These are phyloP conservation scores for Cladosporium sphaerospermum DNA, from an alignment of 2,329 filamentous ascomycete species.

Conservation along the genomic window DNA sequence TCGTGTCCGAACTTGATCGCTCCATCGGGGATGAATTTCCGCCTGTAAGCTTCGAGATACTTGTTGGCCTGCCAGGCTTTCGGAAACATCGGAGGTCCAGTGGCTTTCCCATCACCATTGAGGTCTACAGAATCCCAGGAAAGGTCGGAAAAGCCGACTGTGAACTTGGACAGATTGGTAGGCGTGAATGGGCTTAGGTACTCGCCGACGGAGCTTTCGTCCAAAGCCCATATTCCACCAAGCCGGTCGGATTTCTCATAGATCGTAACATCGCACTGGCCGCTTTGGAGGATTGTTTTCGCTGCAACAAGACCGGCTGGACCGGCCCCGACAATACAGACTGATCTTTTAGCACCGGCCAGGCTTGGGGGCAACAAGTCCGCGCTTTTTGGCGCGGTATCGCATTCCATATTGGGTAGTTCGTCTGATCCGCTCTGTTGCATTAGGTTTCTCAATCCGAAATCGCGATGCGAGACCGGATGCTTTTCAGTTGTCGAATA, in stretches of 20 bases:
- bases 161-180: constrained; percentile 71
- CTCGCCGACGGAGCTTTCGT: constrained; percentile 36
- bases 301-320: constrained; percentile 41
- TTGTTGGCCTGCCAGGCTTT: constrained; percentile 69
- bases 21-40: constrained; percentile 49
- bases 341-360: constrained; percentile 12
- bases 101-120: background rate
- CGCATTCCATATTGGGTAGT: too few relatives aligned
- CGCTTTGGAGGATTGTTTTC: constrained; percentile 61
- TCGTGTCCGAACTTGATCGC: constrained; percentile 41
- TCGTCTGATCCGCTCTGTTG: too few relatives aligned
- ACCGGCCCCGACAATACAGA: constrained; percentile 40
- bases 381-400: too few relatives aligned
- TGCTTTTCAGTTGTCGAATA: too few relatives aligned
- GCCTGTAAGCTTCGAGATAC: constrained; percentile 62
- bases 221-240: constrained; percentile 69
- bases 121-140: constrained; percentile 55
- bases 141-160: constrained; percentile 58
- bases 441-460: too few relatives aligned
- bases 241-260: constrained; percentile 61
- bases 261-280: constrained; percentile 60
- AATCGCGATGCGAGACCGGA: too few relatives aligned
- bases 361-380: background rate
- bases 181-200: constrained; percentile 56
- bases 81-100: constrained; percentile 55